Base-by-base conservation (phyloP, 257 asterid genomes). In the Leonotis leonurus region DNA sequence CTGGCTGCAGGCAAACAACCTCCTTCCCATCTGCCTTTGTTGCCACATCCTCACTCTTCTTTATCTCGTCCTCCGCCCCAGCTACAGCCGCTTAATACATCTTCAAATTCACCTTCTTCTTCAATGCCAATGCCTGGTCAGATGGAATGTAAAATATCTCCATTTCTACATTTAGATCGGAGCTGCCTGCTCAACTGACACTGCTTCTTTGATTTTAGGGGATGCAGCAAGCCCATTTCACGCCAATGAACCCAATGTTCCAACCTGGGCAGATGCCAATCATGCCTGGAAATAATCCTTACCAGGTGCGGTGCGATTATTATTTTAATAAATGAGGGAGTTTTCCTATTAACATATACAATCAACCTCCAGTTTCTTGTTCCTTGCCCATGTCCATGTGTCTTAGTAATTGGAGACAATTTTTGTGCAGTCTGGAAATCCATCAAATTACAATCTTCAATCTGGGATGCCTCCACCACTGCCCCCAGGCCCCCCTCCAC, bases 401-500 rank as follows among this genome's bases (percentile, higher is more conserved):
- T 37, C 26, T n/a, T n/a, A 11, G 41, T 0, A 54, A 30, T 66
- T 73, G 56, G 37, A 37, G 0, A 22, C 41, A 60, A 41, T n/a
- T 1, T 56, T 41, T 33, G 40, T 67, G 75, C 95, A 90, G 88
- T 41, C 95, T 51, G 97, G 97, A 73, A 87, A 87, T 74, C 83
- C 90, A 13, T 70, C 89, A 13, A 82, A 70, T 74, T 92, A 68
- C 60, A 80, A 76, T 56, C 71, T 69, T 60, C 89, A 75, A 40
- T 79, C 96, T 1, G 97, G 95, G 63, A 80, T 87, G 76, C 90
- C 82, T 65, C 97, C 96, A 3, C 90, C 96, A 1, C 81, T 91
- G 48, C 98, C 98, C 16, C 98, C 95, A 3, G 98, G 98, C 0
- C 98, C 97, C 4, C 98, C 95, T 44, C 95, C 95, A 13, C 98